Base-by-base conservation (phyloP, 768 basidiomycete species). In the Lentinula edodes region DNA sequence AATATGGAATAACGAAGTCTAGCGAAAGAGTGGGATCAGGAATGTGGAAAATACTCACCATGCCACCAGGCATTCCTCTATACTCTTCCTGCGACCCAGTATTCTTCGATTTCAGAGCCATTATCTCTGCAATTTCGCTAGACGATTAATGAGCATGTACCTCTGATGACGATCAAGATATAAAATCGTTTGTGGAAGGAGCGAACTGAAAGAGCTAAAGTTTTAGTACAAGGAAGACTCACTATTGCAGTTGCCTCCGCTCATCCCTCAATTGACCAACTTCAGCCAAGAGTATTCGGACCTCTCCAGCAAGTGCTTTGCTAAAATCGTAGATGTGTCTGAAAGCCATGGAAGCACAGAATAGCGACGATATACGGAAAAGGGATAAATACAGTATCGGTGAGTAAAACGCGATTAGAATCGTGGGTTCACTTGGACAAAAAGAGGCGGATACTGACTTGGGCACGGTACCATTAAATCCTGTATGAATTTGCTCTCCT, bases 191-290 rank as follows among this genome's bases (percentile, higher is more conserved):
- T 23, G 23, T 23, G 2, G 23, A 23, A 23, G 23, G 23, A 2
- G 23, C 28, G 28, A 28, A 28, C 28, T 2, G 28, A 28, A 3
- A 28, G 28, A 28, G 28, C 28, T 28, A 28, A 28, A 28, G 28
- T 28, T 28, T 28, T 2, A 28, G 28, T 28, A 28, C 28, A 28
- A 28, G 28, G 28, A 28, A 35, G 62, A 76, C 79, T 66, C 63
- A 84, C 83, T 80, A 82, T 62, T 85, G 84, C 61, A 85, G 71
- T 48, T 80, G 77, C 35, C 83, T 72, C 48, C 84, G 79, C 69
- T 85, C 84, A 59, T 85, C 84, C 56, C 84, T 76, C 28, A 85
- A 77, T 65, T 85, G 83, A 28, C 84, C 84, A 16, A 85, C 84
- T 65, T 85, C 84, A 20, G 80, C 78, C 28, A 85, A 78, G 15